Evolutionary conservation across 257 asterid species (phyloP), one percentile per base, ranked within the genome.

Genomic region (Solanum sitiens): DNA sequence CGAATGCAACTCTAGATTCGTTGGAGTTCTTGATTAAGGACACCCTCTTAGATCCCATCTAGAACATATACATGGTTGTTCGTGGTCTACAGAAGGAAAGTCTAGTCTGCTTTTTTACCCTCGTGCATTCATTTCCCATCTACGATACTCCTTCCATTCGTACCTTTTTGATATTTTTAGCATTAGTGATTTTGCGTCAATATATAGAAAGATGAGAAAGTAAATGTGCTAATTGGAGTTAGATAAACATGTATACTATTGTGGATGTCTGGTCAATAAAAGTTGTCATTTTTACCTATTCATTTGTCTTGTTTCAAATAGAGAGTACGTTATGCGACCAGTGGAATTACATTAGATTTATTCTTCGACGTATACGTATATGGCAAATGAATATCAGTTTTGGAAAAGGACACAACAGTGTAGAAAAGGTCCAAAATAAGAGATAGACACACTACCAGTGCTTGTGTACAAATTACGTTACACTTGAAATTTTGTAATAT

Each of bases 1-100:
- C 93, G 95, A 77, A 91, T 75, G 95, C 95, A 0, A 94, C 92
- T 72, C 93, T 91, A 5, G 91, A 88, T 92, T 92, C 87, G 83
- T 84, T 95, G 90, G 95, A 95, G 92, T 87, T 94, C 33, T 92
- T 96, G 67, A 86, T 86, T 33, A 89, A 89, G 83, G 86, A 45
- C 40, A 63, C 0, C 40, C 10, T 40, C 45, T 59, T 45, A 76
- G 1, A 33, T 61, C 70, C 33, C 56, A 74, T 45, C n/a, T 3
- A 25, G 16, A 53, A 44, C 35, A 45, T 45, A 70, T 27, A 87
- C 50, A 33, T 9, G 56, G 56, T 45, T 45, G 56, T 45, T 45
- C 18, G 18, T 45, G 56, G 56, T 47, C 59, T 47, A 47, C 20
- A 47, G 20, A 47, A 0, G 59, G 59, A 47, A 47, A 47, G 59